Evolutionary conservation across 129 eudicot species (phyloP).

Genomic region (Helianthus tuberosus): DNA sequence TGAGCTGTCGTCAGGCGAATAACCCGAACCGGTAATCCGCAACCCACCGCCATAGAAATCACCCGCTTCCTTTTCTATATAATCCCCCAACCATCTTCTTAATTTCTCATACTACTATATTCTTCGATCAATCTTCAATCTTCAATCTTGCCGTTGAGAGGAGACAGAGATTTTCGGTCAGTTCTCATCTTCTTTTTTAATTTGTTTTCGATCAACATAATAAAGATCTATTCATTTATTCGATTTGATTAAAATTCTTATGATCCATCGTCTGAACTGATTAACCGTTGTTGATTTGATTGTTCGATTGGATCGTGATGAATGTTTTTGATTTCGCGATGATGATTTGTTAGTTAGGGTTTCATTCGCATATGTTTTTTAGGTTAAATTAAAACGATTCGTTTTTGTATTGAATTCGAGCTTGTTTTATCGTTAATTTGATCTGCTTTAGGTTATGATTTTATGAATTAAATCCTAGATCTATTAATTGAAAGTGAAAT

Average conservation of each 20-base stretch:
- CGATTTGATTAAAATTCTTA: too few relatives aligned
- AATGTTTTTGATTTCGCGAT: background rate
- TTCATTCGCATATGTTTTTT: too few relatives aligned
- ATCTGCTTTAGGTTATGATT: too few relatives aligned
- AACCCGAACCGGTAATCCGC: conserved; percentile 32
- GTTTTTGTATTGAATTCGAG: too few relatives aligned
- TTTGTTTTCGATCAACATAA: background rate
- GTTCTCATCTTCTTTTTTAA: background rate
- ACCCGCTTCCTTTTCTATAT: conserved; percentile 30
- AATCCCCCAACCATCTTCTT: conserved; percentile 12
- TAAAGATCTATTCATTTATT: background rate
- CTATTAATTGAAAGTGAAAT: too few relatives aligned
- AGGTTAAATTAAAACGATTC: too few relatives aligned
- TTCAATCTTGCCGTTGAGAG: background rate
- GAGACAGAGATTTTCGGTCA: conserved; percentile 21
- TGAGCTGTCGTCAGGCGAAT: conserved; percentile 16
- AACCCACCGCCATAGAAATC: conserved; percentile 34
- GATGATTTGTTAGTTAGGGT: background rate
- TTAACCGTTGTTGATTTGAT: background rate
- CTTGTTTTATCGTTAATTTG: too few relatives aligned
- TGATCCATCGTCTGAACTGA: background rate
- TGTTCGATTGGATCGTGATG: background rate
- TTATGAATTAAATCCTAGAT: too few relatives aligned
- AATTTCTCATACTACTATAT: background rate
- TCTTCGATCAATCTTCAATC: background rate